Base-by-base conservation (phyloP, 257 asterid species). In the Eucommia ulmoides region DNA sequence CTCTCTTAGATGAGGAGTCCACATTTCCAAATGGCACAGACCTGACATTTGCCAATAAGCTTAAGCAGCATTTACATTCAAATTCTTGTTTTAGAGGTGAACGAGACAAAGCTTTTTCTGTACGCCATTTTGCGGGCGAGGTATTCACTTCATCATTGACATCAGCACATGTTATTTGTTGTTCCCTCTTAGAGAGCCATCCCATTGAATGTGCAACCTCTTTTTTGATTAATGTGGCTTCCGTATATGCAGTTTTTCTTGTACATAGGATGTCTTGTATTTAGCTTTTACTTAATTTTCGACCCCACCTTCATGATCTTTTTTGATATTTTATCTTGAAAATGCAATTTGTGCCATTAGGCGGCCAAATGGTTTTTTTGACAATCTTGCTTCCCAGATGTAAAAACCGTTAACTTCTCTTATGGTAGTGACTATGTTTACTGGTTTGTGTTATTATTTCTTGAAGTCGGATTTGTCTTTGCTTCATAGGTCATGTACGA, bases 1-100 rank as follows among this genome's bases (percentile, higher is more conserved):
- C 99, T 55, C 67, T 91, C 83, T 77, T 91, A 55, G 96, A 91
- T 60, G 99, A 91, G 76, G 96, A 91, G 62, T 86, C 96, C 50
- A 91, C 89, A 59, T 91, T 91, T 66, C 99, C 99, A 23, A 91
- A 81, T 70, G 96, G 88, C 64, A 86, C 99, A 45, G 96, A 91
- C 75, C 65, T 83, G 83, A 86, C 93, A 65, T 77, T 91, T 56
- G 99, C 99, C 63, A 70, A 83, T 64, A 91, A 91, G 82, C 93
- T 86, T 33, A 81, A 75, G 75, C 94, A 91, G 69, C 99, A 91
- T 74, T 68, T 91, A 53, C 63, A 65, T 33, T 73, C 87, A 15
- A 83, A 79, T 68, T 71, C 93, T 55, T 83, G 94, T 66, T 91
- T 91, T 62, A 84, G 72, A 61, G 95, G 94, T 26, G 93, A 77